Base-by-base conservation (phyloP, 2,329 filamentous ascomycete genomes). In the Trichoderma simmonsii region DNA sequence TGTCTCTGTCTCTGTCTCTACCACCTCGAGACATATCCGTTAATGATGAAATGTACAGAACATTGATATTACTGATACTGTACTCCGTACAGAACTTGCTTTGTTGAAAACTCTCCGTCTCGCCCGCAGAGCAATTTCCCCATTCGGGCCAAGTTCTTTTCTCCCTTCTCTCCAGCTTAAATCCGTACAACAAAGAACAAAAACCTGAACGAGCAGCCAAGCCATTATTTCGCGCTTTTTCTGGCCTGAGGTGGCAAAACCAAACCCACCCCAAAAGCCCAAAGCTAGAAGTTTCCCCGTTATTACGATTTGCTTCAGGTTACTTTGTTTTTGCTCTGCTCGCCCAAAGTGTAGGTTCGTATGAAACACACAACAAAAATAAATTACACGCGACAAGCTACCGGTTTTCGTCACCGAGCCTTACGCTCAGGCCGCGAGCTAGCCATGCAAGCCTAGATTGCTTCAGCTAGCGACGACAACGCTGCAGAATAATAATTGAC, bases 341-440 rank as follows among this genome's bases (percentile, higher is more conserved):
- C 18, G 28, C 14, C 18, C 21, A n/a, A 60, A 36, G 14, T 36
- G 34, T 36, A 15, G 34, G 34, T 36, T 36, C 34, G 34, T 36
- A 15, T 36, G 18, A 12, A n/a, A 28, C 56, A 59, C 18, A 18
- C 2, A 51, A 69, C n/a, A 43, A n/a, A 24, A 61, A 61, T 15
- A 24, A 61, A 32, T 15, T 24, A 66, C 69, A 71, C 62, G 61
- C 69, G 69, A 71, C 69, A 66, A 66, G 62, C 62, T 71, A 66
- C 69, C 62, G n/a, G 18, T 66, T 71, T 71, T 71, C 69, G 69
- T 71, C 61, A 71, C 69, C 69, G 62, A 71, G 67, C 69, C 15
- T 26, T 21, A 43, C 67, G 67, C 57, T 39, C 54, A 30, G 57
- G 32, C 57, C 67, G 57, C 39, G 60, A 62, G 30, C 67, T 70